Percentiles rank a stretch among this genome's conserved stretches.
Evolutionary conservation across 2,329 filamentous ascomycete genomes (phyloP).

Genomic region (Monilinia aucupariae): DNA sequence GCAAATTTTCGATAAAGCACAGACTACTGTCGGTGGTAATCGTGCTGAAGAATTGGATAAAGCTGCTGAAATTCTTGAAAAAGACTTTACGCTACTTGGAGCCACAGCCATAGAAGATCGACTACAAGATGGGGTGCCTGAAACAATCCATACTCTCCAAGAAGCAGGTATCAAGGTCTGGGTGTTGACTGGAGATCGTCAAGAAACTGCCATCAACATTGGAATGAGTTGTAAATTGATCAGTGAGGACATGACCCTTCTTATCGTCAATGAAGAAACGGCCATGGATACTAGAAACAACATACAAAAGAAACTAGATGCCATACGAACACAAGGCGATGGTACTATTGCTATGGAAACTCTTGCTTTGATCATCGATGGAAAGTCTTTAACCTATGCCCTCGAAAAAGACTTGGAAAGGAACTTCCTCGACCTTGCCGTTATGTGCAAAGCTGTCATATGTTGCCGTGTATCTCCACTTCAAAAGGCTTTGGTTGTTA

Average conservation of each 20-base stretch:
- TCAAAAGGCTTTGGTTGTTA: constrained; percentile 95
- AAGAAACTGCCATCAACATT: constrained; percentile 99
- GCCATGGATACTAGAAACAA: constrained; percentile 78
- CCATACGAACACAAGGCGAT: constrained; percentile 76
- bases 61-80: constrained; percentile 91
- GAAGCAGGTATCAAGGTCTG: constrained; percentile 97
- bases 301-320: constrained; percentile 86
- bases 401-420: constrained; percentile 93
- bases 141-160: constrained; percentile 96
- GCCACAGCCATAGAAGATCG: constrained; percentile 97
- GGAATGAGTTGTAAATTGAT: constrained; percentile 99
- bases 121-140: constrained; percentile 92
- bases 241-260: constrained; percentile 95
- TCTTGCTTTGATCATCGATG: constrained; percentile 89
- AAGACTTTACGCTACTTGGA: constrained; percentile 82
- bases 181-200: constrained; percentile 94
- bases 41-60: constrained; percentile 95
- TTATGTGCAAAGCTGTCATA: constrained; percentile 98
- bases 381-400: constrained; percentile 88
- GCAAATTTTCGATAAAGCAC: constrained; percentile 77
- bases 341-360: constrained; percentile 75
- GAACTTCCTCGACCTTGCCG: constrained; percentile 82
- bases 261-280: constrained; percentile 91
- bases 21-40: constrained; percentile 86
- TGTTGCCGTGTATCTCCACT: constrained; percentile 95